phyloP scores from a whole-genome alignment of 176 grass and related monocot species.

The Oryza glumipatula region DNA sequence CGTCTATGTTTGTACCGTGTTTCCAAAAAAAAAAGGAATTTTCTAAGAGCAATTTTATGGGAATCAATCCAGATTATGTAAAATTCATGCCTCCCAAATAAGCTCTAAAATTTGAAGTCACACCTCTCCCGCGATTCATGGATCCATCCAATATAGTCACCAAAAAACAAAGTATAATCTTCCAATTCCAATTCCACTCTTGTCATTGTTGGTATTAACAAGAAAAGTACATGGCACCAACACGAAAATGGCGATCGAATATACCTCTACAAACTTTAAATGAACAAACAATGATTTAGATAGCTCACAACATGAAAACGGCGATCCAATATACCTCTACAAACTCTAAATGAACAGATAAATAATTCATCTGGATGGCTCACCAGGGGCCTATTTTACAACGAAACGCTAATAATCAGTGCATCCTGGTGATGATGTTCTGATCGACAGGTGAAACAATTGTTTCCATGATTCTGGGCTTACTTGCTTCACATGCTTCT shows the following conservation, averaged over 20 bases:
- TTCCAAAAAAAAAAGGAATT: too few relatives aligned
- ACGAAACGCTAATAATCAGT: not conserved
- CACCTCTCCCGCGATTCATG: not conserved
- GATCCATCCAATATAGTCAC: not conserved
- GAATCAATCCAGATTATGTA: not conserved
- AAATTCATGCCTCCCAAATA: not conserved
- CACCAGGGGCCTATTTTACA: not conserved
- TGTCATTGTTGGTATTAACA: not conserved
- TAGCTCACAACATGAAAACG: not conserved
- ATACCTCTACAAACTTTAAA: not conserved
- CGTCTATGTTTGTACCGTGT: too few relatives aligned
- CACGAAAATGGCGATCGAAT: not conserved
- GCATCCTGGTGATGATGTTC: not conserved
- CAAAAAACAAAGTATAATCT: not conserved
- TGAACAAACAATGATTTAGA: not conserved
- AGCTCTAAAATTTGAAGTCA: too few relatives aligned
- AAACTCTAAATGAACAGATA: not conserved
- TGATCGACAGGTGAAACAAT: not conserved
- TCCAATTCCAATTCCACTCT: not conserved
- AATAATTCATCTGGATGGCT: not conserved
- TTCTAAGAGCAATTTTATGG: not conserved
- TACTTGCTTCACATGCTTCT: constrained; percentile 2
- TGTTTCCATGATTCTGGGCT: not conserved
- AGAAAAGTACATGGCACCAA: not conserved
- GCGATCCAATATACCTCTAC: not conserved